Conservation (phyloP, 1,284 basidiomycete genomes). For the Trichosporon faecale region DNA sequence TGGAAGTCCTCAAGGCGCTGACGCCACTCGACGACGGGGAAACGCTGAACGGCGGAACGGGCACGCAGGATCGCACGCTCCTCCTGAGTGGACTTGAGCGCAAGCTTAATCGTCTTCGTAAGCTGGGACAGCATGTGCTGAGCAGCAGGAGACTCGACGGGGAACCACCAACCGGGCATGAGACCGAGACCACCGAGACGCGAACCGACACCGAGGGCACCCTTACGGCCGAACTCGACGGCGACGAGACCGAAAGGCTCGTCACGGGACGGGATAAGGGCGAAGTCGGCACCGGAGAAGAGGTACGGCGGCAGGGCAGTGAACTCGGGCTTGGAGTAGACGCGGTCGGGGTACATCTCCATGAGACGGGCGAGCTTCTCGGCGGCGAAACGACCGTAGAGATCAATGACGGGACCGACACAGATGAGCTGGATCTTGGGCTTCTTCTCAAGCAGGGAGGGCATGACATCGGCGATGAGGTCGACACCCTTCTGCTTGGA, state of each 20-base stretch:
- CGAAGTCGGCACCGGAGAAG: slow-evolving; percentile 90
- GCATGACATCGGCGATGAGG: slow-evolving; percentile 90
- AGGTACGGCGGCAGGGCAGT: slow-evolving; percentile 87
- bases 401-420: slow-evolving; percentile 88
- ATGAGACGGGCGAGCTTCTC: slow-evolving; percentile 86
- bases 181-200: slow-evolving; percentile 87
- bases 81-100: slow-evolving; percentile 81
- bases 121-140: slow-evolving; percentile 92
- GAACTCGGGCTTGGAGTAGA: slow-evolving; percentile 90
- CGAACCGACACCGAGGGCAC: slow-evolving; percentile 87
- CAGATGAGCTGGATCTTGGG: slow-evolving; percentile 78
- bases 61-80: slow-evolving; percentile 87
- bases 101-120: slow-evolving; percentile 88
- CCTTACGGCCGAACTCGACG: slow-evolving; percentile 91
- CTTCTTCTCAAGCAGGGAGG: slow-evolving; percentile 77
- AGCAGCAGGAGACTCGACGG: slow-evolving; percentile 84
- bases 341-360: slow-evolving; percentile 89
- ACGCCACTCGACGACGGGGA: slow-evolving; percentile 94
- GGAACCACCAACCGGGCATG: slow-evolving; percentile 98
- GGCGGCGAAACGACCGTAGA: slow-evolving; percentile 88
- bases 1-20: slow-evolving; percentile 93
- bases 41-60: slow-evolving; percentile 85
- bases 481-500: slow-evolving; percentile 96
- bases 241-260: slow-evolving; percentile 92
- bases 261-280: slow-evolving; percentile 87